A percentile compares a stretch with the other conserved stretches of the same genome.
Evolutionary conservation across 371 early-diverging fungal genomes (phyloP).

Genomic region (Apophysomyces variabilis): DNA sequence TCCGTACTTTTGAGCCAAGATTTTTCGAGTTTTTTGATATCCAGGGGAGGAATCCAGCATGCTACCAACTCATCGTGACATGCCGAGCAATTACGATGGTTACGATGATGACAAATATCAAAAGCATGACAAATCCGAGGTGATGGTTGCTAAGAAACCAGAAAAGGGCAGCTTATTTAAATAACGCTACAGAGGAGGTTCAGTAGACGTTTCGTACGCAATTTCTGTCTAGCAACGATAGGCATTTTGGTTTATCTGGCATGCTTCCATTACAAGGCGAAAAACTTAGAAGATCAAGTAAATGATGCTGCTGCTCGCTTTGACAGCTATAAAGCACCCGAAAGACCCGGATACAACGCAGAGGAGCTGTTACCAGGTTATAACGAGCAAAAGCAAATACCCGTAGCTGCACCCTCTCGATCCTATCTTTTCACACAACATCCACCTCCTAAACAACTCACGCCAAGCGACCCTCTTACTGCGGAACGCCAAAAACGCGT

Average conservation of each 20-base stretch:
- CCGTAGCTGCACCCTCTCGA: background rate
- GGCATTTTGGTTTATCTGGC: background rate
- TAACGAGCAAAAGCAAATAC: conserved; percentile 3
- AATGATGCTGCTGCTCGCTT: background rate
- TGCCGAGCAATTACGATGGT: conserved; percentile 25
- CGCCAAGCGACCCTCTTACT: conserved; percentile 20
- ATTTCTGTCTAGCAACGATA: conserved; percentile 5
- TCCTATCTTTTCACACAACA: conserved; percentile 32
- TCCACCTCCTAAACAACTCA: conserved; percentile 26
- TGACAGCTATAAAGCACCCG: background rate
- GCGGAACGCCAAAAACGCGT: conserved; percentile 53
- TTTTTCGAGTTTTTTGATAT: too few relatives aligned
- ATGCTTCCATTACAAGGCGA: background rate
- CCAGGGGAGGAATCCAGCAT: conserved; percentile 15
- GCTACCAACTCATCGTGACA: conserved; percentile 46
- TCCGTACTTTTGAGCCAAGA: too few relatives aligned
- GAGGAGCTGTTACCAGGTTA: background rate
- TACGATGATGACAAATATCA: conserved; percentile 34
- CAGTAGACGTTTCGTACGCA: conserved; percentile 5
- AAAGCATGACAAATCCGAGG: conserved; percentile 27
- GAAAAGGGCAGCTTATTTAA: conserved; percentile 10
- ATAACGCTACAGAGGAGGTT: background rate
- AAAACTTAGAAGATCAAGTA: background rate
- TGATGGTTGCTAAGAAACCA: background rate
- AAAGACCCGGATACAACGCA: background rate